Conservation (phyloP, 2,329 filamentous ascomycete species). For the Colletotrichum sojae region DNA sequence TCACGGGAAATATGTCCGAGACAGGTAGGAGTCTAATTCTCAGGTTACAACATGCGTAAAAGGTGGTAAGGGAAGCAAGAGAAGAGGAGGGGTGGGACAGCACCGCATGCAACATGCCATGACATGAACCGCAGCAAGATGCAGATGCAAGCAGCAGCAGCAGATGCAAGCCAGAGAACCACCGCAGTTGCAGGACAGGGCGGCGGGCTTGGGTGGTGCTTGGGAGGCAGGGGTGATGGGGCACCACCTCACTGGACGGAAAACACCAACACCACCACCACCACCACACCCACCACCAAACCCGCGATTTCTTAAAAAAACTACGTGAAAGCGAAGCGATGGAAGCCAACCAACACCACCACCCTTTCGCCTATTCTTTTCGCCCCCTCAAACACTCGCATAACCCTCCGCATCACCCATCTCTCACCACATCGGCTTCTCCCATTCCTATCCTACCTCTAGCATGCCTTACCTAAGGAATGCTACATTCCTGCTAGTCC, state of each 20-base stretch:
- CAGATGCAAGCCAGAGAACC: neutral
- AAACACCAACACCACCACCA: slow-evolving; percentile 2
- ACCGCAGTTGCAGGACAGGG: slow-evolving; percentile 6
- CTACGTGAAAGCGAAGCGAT: no score
- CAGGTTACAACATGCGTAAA: neutral
- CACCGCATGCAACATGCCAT: slow-evolving; percentile 30
- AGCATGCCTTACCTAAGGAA: neutral
- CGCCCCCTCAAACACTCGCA: slow-evolving; percentile 28
- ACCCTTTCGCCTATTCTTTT: neutral
- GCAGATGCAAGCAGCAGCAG: slow-evolving; percentile 31
- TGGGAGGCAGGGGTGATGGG: slow-evolving; percentile 57
- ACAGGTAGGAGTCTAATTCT: neutral
- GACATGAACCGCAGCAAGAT: slow-evolving; percentile 34
- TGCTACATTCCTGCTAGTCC: slow-evolving; percentile 10
- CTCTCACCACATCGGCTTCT: slow-evolving; percentile 15
- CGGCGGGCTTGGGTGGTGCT: neutral
- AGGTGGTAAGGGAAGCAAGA: neutral
- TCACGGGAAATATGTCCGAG: slow-evolving; percentile 11
- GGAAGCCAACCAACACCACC: no score
- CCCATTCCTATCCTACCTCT: neutral
- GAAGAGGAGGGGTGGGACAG: slow-evolving; percentile 12
- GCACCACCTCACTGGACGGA: slow-evolving; percentile 57
- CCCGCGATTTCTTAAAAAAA: no score
- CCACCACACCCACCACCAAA: neutral
- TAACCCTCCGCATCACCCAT: slow-evolving; percentile 19